Conservation (phyloP, 345 rosid genomes). For the Lepidium didymum region DNA sequence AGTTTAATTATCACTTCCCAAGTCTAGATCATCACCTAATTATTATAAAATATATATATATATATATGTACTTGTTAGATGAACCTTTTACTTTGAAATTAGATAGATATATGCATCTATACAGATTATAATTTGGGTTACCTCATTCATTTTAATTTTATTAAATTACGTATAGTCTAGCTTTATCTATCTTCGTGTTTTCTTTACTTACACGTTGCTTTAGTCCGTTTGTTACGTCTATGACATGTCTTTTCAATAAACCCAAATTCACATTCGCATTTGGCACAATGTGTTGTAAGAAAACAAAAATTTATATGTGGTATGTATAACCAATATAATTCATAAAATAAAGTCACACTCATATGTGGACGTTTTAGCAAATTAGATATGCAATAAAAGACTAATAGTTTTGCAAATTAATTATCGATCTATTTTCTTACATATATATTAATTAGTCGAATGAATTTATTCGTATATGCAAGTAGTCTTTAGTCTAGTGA, state of each 20-base stretch:
- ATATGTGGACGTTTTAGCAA: constrained; percentile 7
- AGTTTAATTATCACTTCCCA: neutral
- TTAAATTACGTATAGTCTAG: neutral
- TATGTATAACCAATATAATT: neutral
- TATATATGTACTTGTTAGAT: neutral
- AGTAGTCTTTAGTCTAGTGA: too few species aligned
- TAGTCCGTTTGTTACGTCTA: constrained; percentile 17
- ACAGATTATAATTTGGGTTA: neutral
- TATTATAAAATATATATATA: neutral
- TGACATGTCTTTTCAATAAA: constrained; percentile 6
- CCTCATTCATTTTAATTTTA: neutral
- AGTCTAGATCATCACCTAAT: constrained; percentile 8
- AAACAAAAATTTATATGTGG: neutral
- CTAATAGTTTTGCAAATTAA: neutral
- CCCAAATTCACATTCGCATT: neutral
- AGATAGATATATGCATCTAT: neutral
- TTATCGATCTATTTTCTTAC: neutral
- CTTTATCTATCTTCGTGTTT: constrained; percentile 14
- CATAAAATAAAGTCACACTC: constrained; percentile 5
- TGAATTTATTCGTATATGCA: neutral
- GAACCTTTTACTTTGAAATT: constrained; percentile 1
- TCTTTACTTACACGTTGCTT: constrained; percentile 19
- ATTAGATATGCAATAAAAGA: neutral
- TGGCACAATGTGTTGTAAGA: neutral
- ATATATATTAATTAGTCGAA: neutral